Evolutionary conservation across 768 basidiomycete species (phyloP).

Genomic region (Gautieria morchelliformis): DNA sequence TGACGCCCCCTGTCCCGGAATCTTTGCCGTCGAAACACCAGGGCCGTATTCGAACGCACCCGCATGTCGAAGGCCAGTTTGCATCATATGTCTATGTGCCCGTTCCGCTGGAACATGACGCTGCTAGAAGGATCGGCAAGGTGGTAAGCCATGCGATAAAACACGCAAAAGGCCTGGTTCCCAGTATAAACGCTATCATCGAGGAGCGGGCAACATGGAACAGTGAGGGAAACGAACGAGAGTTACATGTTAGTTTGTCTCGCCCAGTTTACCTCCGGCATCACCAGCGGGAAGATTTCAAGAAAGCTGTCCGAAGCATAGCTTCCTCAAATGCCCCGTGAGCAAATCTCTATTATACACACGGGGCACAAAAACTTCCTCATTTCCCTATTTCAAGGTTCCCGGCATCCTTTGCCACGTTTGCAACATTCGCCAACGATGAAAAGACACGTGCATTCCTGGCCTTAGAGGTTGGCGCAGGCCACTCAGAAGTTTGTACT

Average conservation of each 20-base stretch:
- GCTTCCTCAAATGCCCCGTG: slow-evolving; percentile 41
- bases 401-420: slow-evolving; percentile 56
- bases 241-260: slow-evolving; percentile 81
- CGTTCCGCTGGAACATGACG: slow-evolving; percentile 34
- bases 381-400: slow-evolving; percentile 39
- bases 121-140: slow-evolving; percentile 29
- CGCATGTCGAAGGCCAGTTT: slow-evolving; percentile 84
- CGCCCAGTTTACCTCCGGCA: slow-evolving; percentile 71
- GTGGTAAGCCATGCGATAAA: slow-evolving; percentile 36
- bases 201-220: slow-evolving; percentile 9
- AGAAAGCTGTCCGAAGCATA: slow-evolving; percentile 43
- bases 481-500: slow-evolving; percentile 57
- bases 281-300: slow-evolving; percentile 71
- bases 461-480: slow-evolving; percentile 74
- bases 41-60: slow-evolving; percentile 64
- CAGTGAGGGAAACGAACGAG: slow-evolving; percentile 18
- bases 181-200: slow-evolving; percentile 37
- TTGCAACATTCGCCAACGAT: slow-evolving; percentile 69
- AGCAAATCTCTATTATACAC: slow-evolving; percentile 16
- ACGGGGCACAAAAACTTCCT: not conserved
- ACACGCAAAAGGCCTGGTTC: slow-evolving; percentile 34
- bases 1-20: slow-evolving; percentile 39
- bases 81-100: slow-evolving; percentile 71
- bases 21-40: slow-evolving; percentile 79
- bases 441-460: slow-evolving; percentile 76